Evolutionary conservation across 164 flowering plant species (phyloP), one percentile per base, ranked within the genome.

Genomic region (Magnolia kwangsiensis): DNA sequence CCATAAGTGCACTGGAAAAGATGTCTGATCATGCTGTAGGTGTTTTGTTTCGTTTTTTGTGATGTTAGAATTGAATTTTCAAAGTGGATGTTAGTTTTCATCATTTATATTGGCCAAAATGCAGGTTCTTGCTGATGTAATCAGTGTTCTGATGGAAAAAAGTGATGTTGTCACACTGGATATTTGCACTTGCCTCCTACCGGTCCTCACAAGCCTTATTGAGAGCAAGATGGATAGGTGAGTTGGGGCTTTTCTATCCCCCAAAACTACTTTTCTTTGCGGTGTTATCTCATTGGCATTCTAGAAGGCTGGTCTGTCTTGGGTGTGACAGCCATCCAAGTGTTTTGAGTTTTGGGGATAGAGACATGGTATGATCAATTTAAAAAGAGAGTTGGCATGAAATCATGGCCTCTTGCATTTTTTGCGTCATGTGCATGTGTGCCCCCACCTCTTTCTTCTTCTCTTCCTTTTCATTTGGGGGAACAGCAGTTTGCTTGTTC

Each of bases 1-100:
- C 89, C 50, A 86, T 94, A 72, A 72, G 77, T 86, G 91, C 95
- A 37, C 84, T 90, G 89, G 91, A 89, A 73, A 96, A 92, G 83
- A 90, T 96, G 94, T 90, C 89, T 77, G 99, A 96, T 88, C 85
- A 89, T 83, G 86, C 90, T 80, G 99, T 96, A 84, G 80, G 95
- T 82, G 24, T 75, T 64, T 72, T 68, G 8, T 73, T 11, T 55
- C 3, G 2, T 11, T 55, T 55, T 55, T 55, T 55, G 61, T 3
- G 61, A 16, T 13, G 13, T 16, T 8, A 16, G 13, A 11, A 55
- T 55, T 55, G 18, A 55, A 16, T 13, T 55, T 55, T 55, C 61
- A 55, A 55, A 55, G 13, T 8, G 13, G 18, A 19, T 59, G 10
- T 29, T 37, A 18, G 75, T 19, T 73, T 61, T 51, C 24, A 73